Conservation (phyloP, 768 basidiomycete genomes). For the Serendipita vermifera region DNA sequence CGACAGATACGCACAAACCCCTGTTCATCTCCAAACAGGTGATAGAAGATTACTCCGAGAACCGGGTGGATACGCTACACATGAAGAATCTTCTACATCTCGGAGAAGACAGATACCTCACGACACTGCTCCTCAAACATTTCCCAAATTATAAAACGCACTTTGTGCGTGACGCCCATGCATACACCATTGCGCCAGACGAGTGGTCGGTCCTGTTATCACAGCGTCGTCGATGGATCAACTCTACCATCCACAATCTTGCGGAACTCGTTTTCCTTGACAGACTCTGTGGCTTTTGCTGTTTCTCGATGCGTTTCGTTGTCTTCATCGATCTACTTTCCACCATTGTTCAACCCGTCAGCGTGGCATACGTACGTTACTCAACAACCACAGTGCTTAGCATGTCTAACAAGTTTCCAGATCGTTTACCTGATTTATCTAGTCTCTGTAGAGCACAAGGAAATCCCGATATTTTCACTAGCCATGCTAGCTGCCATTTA, state of each 20-base stretch:
- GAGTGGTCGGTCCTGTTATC: slow-evolving; percentile 89
- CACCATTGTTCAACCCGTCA: slow-evolving; percentile 72
- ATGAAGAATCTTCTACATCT: slow-evolving; percentile 98
- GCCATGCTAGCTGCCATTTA: slow-evolving; percentile 92
- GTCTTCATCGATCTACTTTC: slow-evolving; percentile 94
- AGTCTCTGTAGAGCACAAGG: slow-evolving; percentile 49
- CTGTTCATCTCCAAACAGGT: slow-evolving; percentile 84
- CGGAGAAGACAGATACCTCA: slow-evolving; percentile 98
- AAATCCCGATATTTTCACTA: slow-evolving; percentile 68
- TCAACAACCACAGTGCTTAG: not conserved
- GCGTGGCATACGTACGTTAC: slow-evolving; percentile 70
- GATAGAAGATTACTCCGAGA: slow-evolving; percentile 87
- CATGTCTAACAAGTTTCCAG: slow-evolving; percentile 29
- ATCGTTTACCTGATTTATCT: slow-evolving; percentile 80
- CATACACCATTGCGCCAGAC: slow-evolving; percentile 89
- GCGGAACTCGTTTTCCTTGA: slow-evolving; percentile 87
- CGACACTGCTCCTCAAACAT: slow-evolving; percentile 88
- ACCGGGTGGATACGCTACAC: slow-evolving; percentile 91
- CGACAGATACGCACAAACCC: slow-evolving; percentile 90
- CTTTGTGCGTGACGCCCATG: slow-evolving; percentile 88
- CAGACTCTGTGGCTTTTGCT: slow-evolving; percentile 90
- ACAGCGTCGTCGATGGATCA: slow-evolving; percentile 98
- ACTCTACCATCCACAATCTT: slow-evolving; percentile 96
- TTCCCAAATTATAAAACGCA: slow-evolving; percentile 92
- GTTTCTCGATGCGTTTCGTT: slow-evolving; percentile 97